Evolutionary conservation across 2,329 filamentous ascomycete species (phyloP).

Genomic region (Stemphylium vesicarium): DNA sequence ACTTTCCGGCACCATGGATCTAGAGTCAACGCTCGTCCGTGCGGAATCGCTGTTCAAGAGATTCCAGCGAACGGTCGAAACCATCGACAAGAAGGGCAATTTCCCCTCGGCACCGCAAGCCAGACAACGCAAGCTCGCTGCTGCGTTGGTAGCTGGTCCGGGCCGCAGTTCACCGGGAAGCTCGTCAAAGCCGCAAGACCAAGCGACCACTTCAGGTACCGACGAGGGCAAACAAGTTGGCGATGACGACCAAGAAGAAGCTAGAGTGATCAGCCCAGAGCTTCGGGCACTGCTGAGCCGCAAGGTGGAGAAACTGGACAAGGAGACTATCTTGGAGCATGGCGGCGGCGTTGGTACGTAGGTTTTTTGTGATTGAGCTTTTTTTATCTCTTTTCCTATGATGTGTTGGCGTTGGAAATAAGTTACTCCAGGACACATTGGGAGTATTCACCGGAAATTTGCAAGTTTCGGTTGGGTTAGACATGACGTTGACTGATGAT

Average conservation of each 20-base stretch:
- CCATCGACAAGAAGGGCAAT: slow-evolving; percentile 88
- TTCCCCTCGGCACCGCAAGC: slow-evolving; percentile 67
- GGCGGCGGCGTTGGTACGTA: slow-evolving; percentile 26
- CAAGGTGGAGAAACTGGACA: slow-evolving; percentile 61
- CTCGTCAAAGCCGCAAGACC: slow-evolving; percentile 22
- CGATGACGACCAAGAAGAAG: slow-evolving; percentile 35
- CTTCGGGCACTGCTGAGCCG: slow-evolving; percentile 66
- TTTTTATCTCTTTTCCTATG: background rate
- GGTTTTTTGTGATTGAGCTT: background rate
- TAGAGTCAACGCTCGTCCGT: slow-evolving; percentile 82
- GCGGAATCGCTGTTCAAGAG: slow-evolving; percentile 88
- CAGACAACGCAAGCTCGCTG: slow-evolving; percentile 56
- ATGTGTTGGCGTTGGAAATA: background rate
- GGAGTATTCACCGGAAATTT: background rate
- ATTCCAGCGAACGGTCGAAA: slow-evolving; percentile 87
- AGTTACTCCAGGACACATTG: background rate
- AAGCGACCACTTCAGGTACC: slow-evolving; percentile 36
- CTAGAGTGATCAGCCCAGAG: slow-evolving; percentile 68
- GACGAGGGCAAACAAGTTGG: slow-evolving; percentile 46
- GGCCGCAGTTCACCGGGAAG: slow-evolving; percentile 24
- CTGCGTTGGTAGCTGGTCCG: slow-evolving; percentile 40
- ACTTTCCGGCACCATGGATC: slow-evolving; percentile 88
- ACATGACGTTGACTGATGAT: background rate
- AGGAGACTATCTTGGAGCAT: slow-evolving; percentile 50
- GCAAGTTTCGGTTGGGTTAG: background rate